These are phyloP conservation scores for Pycnococcus provasolii DNA, from an alignment of 139 green algal genomes.

Conservation along the genomic window DNA sequence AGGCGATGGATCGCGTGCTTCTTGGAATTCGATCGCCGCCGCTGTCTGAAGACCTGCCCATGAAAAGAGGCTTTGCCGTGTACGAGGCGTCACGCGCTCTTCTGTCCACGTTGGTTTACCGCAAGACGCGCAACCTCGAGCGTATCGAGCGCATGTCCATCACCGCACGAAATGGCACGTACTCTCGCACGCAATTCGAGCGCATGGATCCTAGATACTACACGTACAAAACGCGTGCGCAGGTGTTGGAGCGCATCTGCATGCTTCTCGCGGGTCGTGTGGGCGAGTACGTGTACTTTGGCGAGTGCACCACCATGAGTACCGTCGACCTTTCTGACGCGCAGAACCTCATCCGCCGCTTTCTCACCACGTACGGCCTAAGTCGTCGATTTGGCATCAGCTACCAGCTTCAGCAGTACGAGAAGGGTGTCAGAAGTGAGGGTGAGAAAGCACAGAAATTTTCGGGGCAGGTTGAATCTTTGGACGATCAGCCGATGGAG, in stretches of 20 bases:
- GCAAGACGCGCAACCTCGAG: conserved; percentile 14
- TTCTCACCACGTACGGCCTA: too few relatives aligned
- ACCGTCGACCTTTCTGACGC: neutral
- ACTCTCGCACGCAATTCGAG: neutral
- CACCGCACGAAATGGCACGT: conserved; percentile 9
- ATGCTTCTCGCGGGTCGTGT: neutral
- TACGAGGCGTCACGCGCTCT: conserved; percentile 25
- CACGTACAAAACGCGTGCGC: neutral
- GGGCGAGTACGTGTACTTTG: neutral
- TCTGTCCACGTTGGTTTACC: conserved; percentile 11
- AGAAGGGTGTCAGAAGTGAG: too few relatives aligned
- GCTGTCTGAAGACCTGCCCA: neutral
- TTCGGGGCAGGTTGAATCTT: too few relatives aligned
- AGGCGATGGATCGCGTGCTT: conserved; percentile 53
- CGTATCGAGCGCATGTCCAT: conserved; percentile 19
- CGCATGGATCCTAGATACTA: neutral
- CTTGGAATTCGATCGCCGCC: neutral
- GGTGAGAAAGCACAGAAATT: too few relatives aligned
- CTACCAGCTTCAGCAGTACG: too few relatives aligned
- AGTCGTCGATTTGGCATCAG: too few relatives aligned
- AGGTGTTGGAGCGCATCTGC: neutral
- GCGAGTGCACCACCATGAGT: neutral
- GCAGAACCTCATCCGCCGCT: neutral
- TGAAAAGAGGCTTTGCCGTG: conserved; percentile 11
- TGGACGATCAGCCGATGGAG: too few relatives aligned